phyloP scores from a whole-genome alignment of 202 grass and related monocot genomes.

The Panicum virgatum region DNA sequence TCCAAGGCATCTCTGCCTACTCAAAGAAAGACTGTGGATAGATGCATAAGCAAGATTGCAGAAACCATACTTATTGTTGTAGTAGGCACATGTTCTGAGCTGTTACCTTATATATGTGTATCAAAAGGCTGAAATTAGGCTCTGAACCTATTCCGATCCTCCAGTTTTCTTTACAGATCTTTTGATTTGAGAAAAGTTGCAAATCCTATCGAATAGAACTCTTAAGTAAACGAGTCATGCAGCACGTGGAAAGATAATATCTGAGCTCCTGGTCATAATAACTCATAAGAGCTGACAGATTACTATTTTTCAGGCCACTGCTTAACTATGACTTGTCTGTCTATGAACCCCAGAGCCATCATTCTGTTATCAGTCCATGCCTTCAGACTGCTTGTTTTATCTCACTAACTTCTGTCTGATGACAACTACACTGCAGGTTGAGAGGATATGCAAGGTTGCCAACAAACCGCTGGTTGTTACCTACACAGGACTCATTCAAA shows the following conservation, averaged over 20 bases:
- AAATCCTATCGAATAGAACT: background rate
- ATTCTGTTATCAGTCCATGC: conserved; percentile 14
- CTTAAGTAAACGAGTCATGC: background rate
- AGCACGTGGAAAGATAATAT: background rate
- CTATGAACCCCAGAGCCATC: background rate
- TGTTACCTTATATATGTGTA: conserved; percentile 8
- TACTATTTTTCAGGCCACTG: background rate
- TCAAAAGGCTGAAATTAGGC: conserved; percentile 1
- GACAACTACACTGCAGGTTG: conserved; percentile 57
- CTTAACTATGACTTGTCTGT: background rate
- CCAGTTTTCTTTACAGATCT: background rate
- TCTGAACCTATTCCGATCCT: background rate
- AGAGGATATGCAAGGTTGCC: conserved; percentile 97
- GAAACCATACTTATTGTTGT: background rate
- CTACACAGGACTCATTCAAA: conserved; percentile 88
- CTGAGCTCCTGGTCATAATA: background rate
- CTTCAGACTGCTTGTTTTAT: conserved; percentile 11
- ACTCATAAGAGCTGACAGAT: background rate
- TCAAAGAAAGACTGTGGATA: background rate
- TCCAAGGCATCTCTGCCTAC: background rate
- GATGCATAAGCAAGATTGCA: background rate
- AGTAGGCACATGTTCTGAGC: background rate
- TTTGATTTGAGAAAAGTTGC: conserved; percentile 21
- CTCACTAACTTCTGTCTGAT: conserved; percentile 31
- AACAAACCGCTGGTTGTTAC: conserved; percentile 97